Evolutionary conservation across 2,329 filamentous ascomycete genomes (phyloP).

Genomic region (Dactylellina sp.): DNA sequence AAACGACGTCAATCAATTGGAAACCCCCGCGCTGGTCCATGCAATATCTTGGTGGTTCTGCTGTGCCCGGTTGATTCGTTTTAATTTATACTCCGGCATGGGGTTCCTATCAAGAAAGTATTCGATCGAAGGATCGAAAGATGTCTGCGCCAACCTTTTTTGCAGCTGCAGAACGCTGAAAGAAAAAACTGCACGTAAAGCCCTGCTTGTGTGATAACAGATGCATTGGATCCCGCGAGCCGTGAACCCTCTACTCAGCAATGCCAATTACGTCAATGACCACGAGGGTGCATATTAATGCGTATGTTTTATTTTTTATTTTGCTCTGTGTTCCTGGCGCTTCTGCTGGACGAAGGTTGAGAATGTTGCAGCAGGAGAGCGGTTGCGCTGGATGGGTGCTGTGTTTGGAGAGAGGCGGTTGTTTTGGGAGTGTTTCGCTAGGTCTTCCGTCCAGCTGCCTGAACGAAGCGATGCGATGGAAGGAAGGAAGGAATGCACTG

Average conservation of each 20-base stretch:
- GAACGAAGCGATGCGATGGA: too few species aligned
- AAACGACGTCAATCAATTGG: conserved; percentile 44
- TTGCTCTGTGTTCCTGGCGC: conserved; percentile 10
- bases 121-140: not conserved
- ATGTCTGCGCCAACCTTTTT: too few species aligned
- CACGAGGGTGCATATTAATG: too few species aligned
- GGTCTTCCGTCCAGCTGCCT: conserved; percentile 4
- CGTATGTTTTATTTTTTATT: conserved; percentile 1
- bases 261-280: conserved; percentile 20
- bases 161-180: too few species aligned
- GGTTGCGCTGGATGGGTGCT: not conserved
- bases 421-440: conserved; percentile 30
- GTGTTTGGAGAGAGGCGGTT: conserved; percentile 23
- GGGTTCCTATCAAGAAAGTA: conserved; percentile 44
- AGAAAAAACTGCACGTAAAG: too few species aligned
- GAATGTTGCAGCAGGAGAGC: too few species aligned
- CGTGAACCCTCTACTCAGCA: too few species aligned
- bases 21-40: conserved; percentile 18
- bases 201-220: not conserved
- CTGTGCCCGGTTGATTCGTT: conserved; percentile 31
- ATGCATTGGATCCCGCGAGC: not conserved
- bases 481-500: not conserved
- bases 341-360: not conserved
- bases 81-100: conserved; percentile 43
- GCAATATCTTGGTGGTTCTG: conserved; percentile 12